phyloP scores from a whole-genome alignment of 2,329 filamentous ascomycete species.

The Lachnellula arida region DNA sequence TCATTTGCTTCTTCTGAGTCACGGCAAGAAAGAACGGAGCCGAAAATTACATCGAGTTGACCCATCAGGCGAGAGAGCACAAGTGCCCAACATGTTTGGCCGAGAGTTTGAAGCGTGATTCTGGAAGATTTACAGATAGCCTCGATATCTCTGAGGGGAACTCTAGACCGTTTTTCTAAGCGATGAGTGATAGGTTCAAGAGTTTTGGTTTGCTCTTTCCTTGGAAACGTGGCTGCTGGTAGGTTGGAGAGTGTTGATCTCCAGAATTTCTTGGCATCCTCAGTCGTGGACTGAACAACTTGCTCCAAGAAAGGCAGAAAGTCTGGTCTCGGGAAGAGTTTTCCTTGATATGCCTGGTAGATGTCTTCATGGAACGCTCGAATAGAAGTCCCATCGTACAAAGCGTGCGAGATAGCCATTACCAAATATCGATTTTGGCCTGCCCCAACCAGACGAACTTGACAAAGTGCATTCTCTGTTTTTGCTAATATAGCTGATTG shows the following conservation, averaged over 20 bases:
- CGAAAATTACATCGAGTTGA: constrained; percentile 73
- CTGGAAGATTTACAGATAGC: constrained; percentile 60
- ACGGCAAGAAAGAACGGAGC: constrained; percentile 79
- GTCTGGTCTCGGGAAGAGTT: constrained; percentile 38
- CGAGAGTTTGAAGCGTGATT: constrained; percentile 71
- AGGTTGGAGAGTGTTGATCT: constrained; percentile 56
- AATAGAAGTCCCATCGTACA: constrained; percentile 88
- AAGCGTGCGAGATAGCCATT: constrained; percentile 75
- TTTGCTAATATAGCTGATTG: constrained; percentile 37
- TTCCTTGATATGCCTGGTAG: constrained; percentile 53
- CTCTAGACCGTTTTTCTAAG: constrained; percentile 41
- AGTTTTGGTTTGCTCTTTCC: constrained; percentile 16
- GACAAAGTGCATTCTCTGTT: constrained; percentile 39
- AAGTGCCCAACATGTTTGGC: constrained; percentile 71
- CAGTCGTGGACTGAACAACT: constrained; percentile 33
- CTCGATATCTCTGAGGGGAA: constrained; percentile 40
- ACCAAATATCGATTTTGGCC: constrained; percentile 41
- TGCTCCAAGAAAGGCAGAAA: constrained; percentile 52
- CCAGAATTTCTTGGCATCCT: constrained; percentile 63
- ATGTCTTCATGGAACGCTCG: constrained; percentile 69
- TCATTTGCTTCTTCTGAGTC: constrained; percentile 64
- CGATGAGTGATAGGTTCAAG: constrained; percentile 32
- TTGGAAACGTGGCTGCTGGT: constrained; percentile 37
- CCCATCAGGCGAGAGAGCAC: constrained; percentile 59
- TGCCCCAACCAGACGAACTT: constrained; percentile 41